Base-by-base conservation (phyloP, 805 yeast genomes). In the Suhomyces prunicola region DNA sequence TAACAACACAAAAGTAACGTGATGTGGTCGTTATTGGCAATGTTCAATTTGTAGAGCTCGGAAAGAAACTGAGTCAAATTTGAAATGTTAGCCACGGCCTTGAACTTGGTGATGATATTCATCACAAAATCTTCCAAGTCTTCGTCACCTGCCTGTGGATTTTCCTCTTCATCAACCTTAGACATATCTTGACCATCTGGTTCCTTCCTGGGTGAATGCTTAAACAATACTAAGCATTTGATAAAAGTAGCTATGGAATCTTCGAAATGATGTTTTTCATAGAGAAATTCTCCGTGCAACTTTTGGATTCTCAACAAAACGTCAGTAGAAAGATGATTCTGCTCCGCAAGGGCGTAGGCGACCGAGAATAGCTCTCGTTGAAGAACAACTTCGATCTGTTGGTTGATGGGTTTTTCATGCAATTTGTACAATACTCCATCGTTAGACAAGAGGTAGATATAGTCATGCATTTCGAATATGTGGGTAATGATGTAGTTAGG, bases 221-320 rank as follows among this genome's bases (percentile, higher is more conserved):
- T 57, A 41, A 62, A 64, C 10, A 68, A 60, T 6, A 60, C 59
- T 50, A 75, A 62, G 46, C 77, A 71, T 44, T 71, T 79, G n/a
- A 87, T 78, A 61, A 86, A 94, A 57, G 88, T 86, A n/a, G 79
- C 76, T 57, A 90, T 82, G 0, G 98, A 88, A 7, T 82, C 90
- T 3, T 81, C 82, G 42, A 72, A 80, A 46, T 86, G 87, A 36
- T 82, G 87, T 57, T 81, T 84, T 1, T 78, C 78, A 61, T 86
- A 92, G 1, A 90, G 75, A 62, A 75, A 81, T 56, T 90, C 92
- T 5, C 90, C 99, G 63, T 84, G 88, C 44, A 78, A 73, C 47
- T 60, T 65, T 53, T 69, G 65, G 44, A 72, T 64, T 52, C 69
- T 55, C 15, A 68, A 52, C 24, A 68, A 58, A n/a, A 65, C 58